A percentile compares a stretch with the other conserved stretches of the same genome.
These are phyloP conservation scores for Urostyla sp. DNA, from an alignment of 73 alveolate genomes.

Conservation along the genomic window DNA sequence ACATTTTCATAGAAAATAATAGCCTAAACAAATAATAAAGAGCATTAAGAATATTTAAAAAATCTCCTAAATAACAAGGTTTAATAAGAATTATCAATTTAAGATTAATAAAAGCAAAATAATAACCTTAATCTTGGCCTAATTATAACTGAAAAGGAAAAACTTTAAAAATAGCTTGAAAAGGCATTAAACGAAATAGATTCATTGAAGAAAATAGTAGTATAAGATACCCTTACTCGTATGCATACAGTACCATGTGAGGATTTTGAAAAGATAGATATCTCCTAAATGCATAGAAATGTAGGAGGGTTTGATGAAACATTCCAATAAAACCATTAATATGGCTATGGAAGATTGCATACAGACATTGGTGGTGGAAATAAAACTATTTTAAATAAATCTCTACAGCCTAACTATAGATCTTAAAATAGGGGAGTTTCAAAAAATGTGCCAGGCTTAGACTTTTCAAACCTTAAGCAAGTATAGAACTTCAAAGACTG, in stretches of 20 bases:
- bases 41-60: neutral
- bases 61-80: neutral
- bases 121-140: neutral
- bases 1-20: neutral
- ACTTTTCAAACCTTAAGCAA: conserved; percentile 56
- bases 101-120: neutral
- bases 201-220: conserved; percentile 6
- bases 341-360: neutral
- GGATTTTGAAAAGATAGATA: neutral
- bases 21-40: neutral
- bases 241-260: no score
- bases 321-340: neutral
- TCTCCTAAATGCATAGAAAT: neutral
- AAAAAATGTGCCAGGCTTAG: conserved; percentile 56
- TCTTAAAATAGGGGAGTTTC: conserved; percentile 18
- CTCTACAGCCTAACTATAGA: neutral
- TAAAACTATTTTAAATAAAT: neutral
- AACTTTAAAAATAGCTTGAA: conserved; percentile 5
- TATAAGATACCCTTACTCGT: neutral
- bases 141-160: conserved; percentile 27
- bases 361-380: neutral
- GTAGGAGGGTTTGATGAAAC: neutral
- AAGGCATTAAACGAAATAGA: conserved; percentile 27
- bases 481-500: conserved; percentile 71
- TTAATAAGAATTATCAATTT: neutral